phyloP scores from a whole-genome alignment of 2,329 filamentous ascomycete genomes.

The Chaetomiaceae sp. region DNA sequence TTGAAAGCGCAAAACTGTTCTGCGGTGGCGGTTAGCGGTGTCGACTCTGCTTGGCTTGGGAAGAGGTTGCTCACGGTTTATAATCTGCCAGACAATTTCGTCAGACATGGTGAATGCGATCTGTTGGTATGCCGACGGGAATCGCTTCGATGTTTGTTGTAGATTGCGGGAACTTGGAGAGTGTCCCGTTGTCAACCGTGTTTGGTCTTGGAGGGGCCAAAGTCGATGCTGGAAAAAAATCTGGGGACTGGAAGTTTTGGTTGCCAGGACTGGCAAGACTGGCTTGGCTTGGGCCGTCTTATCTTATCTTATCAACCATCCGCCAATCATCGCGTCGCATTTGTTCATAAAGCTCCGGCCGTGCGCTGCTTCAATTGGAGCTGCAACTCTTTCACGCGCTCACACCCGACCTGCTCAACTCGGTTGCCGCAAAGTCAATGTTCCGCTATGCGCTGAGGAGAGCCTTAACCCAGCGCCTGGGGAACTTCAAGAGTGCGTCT shows the following conservation, averaged over 20 bases:
- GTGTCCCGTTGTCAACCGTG: not conserved
- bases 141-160: not conserved
- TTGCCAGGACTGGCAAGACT: not conserved
- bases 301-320: slow-evolving; percentile 14
- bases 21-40: slow-evolving; percentile 59
- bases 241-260: slow-evolving; percentile 10
- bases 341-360: too few species aligned
- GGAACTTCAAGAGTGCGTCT: not conserved
- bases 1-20: slow-evolving; percentile 72
- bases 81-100: slow-evolving; percentile 96
- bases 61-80: slow-evolving; percentile 56
- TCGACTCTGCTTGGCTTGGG: slow-evolving; percentile 29
- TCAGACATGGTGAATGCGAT: slow-evolving; percentile 65
- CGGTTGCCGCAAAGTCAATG: slow-evolving; percentile 25
- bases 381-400: not conserved
- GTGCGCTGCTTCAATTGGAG: not conserved
- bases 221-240: slow-evolving; percentile 11
- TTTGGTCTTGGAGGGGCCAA: slow-evolving; percentile 11
- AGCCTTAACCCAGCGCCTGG: slow-evolving; percentile 8
- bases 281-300: not conserved
- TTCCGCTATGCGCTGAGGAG: slow-evolving; percentile 28
- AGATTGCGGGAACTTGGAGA: not conserved
- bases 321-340: not conserved
- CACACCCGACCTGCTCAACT: not conserved
- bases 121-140: not conserved